Conservation (phyloP, 345 rosid genomes). For the Aquilaria malaccensis region DNA sequence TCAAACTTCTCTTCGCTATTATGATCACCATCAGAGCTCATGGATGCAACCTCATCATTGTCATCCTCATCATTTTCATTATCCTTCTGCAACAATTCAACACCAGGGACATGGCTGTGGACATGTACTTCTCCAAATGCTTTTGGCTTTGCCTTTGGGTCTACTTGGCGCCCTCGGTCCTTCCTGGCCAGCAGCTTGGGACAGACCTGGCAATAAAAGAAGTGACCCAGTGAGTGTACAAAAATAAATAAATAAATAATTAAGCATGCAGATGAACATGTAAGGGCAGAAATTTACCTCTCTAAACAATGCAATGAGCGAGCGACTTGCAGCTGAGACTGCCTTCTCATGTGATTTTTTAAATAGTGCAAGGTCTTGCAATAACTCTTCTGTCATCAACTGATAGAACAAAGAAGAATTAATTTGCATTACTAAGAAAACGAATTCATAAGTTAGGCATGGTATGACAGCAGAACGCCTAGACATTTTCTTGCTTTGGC, state of each 20-base stretch:
- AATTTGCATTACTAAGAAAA: neutral
- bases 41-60: constrained; percentile 17
- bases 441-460: neutral
- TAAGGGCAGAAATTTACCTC: constrained; percentile 45
- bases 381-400: constrained; percentile 94
- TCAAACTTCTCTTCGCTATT: constrained; percentile 9
- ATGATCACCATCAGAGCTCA: constrained; percentile 28
- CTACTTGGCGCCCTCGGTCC: constrained; percentile 84
- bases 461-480: neutral
- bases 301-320: constrained; percentile 85
- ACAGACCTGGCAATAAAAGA: constrained; percentile 45
- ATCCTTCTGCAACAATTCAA: constrained; percentile 55
- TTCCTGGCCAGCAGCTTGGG: constrained; percentile 88
- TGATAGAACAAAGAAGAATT: constrained; percentile 23
- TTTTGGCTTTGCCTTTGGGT: constrained; percentile 72
- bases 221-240: neutral
- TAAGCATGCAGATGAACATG: constrained; percentile 8
- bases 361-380: constrained; percentile 89
- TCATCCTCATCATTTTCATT: constrained; percentile 28
- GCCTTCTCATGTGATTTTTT: constrained; percentile 92
- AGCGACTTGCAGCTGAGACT: constrained; percentile 75
- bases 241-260: neutral
- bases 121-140: constrained; percentile 73
- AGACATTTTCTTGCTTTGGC: neutral
- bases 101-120: constrained; percentile 56